These are phyloP conservation scores for Prototheca wickerhamii DNA, from an alignment of 163 green algal genomes.

Conservation along the genomic window DNA sequence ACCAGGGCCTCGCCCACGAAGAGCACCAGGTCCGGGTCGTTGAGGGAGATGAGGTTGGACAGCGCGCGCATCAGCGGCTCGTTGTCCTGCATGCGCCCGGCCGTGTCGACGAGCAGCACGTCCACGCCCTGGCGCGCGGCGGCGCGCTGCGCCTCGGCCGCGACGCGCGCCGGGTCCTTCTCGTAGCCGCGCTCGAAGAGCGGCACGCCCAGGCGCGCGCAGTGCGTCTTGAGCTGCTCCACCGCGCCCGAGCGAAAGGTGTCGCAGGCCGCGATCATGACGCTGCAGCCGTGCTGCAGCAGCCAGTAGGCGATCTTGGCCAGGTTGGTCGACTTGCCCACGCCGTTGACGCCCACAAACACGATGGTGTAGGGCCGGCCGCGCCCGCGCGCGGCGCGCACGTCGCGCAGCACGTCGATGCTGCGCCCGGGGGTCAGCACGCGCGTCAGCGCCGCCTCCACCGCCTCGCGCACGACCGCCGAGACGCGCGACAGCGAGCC, in stretches of 20 bases:
- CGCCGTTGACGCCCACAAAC: conserved; percentile 97
- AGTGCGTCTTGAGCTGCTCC: conserved; percentile 97
- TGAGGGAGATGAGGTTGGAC: conserved; percentile 87
- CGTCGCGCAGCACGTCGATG: conserved; percentile 65
- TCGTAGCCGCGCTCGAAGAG: conserved; percentile 99
- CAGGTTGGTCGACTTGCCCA: conserved; percentile 98
- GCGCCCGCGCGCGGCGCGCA: conserved; percentile 34
- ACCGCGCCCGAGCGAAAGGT: conserved; percentile 93
- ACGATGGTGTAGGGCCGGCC: conserved; percentile 90
- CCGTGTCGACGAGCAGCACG: conserved; percentile 96
- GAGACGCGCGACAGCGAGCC: conserved; percentile 74
- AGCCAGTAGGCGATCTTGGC: conserved; percentile 93
- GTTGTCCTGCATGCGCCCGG: conserved; percentile 97
- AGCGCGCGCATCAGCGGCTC: conserved; percentile 98
- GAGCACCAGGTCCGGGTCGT: conserved; percentile 91
- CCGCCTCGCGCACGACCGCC: conserved; percentile 51
- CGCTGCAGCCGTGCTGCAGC: conserved; percentile 9
- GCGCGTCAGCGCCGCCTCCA: conserved; percentile 81
- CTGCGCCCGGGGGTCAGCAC: conserved; percentile 80
- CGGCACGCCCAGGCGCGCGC: conserved; percentile 71
- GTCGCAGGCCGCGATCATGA: conserved; percentile 95
- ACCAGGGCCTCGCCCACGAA: conserved; percentile 99
- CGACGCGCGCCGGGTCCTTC: conserved; percentile 94
- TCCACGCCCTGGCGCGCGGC: conserved; percentile 70
- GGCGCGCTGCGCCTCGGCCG: conserved; percentile 63